Evolutionary conservation across 2,329 filamentous ascomycete genomes (phyloP), one percentile per base, ranked within the genome.

Genomic region (Phyllosticta citribraziliensis): DNA sequence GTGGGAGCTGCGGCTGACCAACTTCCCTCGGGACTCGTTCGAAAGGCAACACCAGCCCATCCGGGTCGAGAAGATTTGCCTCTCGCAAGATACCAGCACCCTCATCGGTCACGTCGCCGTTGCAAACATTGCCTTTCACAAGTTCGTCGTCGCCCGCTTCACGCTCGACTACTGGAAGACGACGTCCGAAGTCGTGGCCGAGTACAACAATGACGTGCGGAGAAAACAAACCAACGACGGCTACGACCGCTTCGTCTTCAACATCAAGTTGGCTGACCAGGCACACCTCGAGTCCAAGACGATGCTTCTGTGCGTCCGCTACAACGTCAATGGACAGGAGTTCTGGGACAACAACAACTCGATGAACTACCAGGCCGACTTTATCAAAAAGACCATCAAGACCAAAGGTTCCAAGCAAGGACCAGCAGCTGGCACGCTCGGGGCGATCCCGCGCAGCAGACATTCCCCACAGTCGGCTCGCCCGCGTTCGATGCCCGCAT

Each of bases 81-180:
- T 97, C 55, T 97, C 94, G 0, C 78, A 82, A 2, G 93, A 97
- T 73, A 91, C 95, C 70, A 93, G 93, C 76, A 89, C 83, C 1
- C 77, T 99, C 65, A 81, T 96, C 57, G 94, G 94, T 12, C 88
- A 86, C 19, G 83, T 96, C 58, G 88, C 86, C 8, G 92, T 96
- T 22, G 86, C 88, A 71, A 99, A 99, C 74, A 75, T 97, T 52
- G 85, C 91, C 0, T 99, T 96, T 76, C 84, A 92, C 59, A 99
- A 99, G 76, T 75, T 81, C 5, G 90, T 99, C 59, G 85, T 88
- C n/a, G 93, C 91, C 73, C 86, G 94, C 57, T 99, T 99, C 74
- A 99, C 94, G 0, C 82, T 97, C 55, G 94, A 99, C 74, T 94
- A 96, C 76, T 99, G 94, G 94, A 96, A 96, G 81, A 99, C 94